These are phyloP conservation scores for Candida pseudocylindracea DNA, from an alignment of 1,139 yeast genomes.

Conservation along the genomic window DNA sequence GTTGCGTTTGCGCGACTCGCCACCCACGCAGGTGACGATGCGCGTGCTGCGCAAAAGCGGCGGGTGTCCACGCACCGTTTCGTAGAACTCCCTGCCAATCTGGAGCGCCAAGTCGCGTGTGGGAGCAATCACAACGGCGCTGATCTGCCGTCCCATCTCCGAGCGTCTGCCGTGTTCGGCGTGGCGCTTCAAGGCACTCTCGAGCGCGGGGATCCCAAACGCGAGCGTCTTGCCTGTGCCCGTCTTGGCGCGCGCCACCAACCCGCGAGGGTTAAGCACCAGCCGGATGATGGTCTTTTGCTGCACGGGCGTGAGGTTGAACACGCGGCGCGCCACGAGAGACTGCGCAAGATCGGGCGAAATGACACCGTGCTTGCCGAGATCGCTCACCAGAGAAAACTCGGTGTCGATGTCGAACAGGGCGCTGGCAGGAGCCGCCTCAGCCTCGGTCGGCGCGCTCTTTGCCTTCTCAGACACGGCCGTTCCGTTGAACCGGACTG, in stretches of 20 bases:
- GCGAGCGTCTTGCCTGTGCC: slow-evolving; percentile 94
- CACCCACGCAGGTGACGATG: slow-evolving; percentile 50
- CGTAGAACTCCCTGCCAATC: slow-evolving; percentile 30
- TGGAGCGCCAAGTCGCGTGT: background rate
- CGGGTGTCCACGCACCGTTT: slow-evolving; percentile 3
- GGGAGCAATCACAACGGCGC: background rate
- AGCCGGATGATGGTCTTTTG: slow-evolving; percentile 49
- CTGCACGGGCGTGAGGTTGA: slow-evolving; percentile 54
- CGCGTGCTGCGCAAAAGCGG: slow-evolving; percentile 18
- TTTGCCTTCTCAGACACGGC: no score
- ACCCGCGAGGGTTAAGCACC: slow-evolving; percentile 29
- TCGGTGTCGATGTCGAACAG: no score
- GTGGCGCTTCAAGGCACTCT: slow-evolving; percentile 11
- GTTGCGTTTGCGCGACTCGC: slow-evolving; percentile 74
- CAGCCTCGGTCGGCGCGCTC: no score
- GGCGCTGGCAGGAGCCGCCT: no score
- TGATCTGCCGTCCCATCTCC: no score
- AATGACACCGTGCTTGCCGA: no score
- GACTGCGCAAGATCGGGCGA: no score
- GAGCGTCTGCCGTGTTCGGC: slow-evolving; percentile 7
- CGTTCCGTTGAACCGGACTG: no score
- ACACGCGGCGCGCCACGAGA: no score
- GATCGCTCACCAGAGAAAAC: no score
- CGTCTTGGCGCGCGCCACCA: slow-evolving; percentile 79
- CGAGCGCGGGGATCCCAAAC: slow-evolving; percentile 60